Base-by-base conservation (phyloP, 2,329 filamentous ascomycete genomes). In the Chaetomiaceae sp. region DNA sequence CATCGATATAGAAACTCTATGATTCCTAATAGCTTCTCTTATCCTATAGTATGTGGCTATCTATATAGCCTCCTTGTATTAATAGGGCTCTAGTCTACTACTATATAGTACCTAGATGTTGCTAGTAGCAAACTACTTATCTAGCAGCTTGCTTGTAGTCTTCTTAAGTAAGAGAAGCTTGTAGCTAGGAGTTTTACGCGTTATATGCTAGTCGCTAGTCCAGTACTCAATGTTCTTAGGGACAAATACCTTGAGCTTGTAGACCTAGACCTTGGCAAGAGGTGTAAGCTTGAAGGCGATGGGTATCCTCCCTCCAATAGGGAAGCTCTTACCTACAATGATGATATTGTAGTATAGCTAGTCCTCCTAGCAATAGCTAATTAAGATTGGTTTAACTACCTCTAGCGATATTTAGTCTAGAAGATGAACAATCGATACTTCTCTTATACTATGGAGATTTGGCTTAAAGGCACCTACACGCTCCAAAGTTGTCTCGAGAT, bases 331-430 rank as follows among this genome's bases (percentile, higher is more conserved):
- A 48, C 91, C 91, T 1, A 90, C 96, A 48, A 96, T 95, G 65
- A 96, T 85, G 60, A 96, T 96, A 62, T 96, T 91, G 70, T 96
- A 96, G 63, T 95, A 89, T 27, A 96, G 74, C 63, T 96, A 91
- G 60, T 96, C 90, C 66, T 96, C 91, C 91, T 91, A 96, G 55
- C 89, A 90, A 16, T 91, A 78, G 57, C 87, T 92, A 63, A 96
- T 96, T 9, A 90, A 92, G 61, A 96, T 96, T 2, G 91, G 91
- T 65, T 96, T 91, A 90, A 86, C 67, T 3, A 89, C 89, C 67
- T 96, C 91, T 20, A 96, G 74, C 0, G 90, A 96, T 39, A 90
- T 81, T n/a, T 95, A 89, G 43, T 92, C 83, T 0, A 91, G 91
- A 3, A 93, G 83, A 38, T 91, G 85, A 47, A 96, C 89, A 41